phyloP scores from a whole-genome alignment of 2,329 filamentous ascomycete species.

The Cryphonectria carpinicola region DNA sequence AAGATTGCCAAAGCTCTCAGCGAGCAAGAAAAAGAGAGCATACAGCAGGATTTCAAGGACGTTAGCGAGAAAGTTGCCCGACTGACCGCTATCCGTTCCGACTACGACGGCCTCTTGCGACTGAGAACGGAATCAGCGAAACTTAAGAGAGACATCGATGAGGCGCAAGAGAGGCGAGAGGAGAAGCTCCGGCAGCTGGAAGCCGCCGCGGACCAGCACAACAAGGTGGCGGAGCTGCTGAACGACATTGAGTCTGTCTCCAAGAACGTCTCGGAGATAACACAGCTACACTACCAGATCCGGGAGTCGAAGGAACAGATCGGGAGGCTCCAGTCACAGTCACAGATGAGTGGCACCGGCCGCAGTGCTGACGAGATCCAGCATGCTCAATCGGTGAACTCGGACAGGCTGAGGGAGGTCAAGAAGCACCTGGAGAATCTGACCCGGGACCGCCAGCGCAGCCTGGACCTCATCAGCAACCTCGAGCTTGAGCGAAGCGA shows the following conservation, averaged over 20 bases:
- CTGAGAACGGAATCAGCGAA: conserved; percentile 73
- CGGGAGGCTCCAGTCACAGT: conserved; percentile 76
- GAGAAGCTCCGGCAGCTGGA: conserved; percentile 65
- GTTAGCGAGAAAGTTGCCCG: conserved; percentile 51
- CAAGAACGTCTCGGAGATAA: conserved; percentile 77
- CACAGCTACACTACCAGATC: conserved; percentile 73
- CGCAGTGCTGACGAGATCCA: conserved; percentile 85
- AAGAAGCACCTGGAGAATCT: conserved; percentile 70
- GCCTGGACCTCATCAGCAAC: conserved; percentile 66
- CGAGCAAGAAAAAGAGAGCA: conserved; percentile 63
- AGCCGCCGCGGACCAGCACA: conserved; percentile 68
- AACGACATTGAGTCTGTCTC: conserved; percentile 68
- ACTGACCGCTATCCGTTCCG: conserved; percentile 64
- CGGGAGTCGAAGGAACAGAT: conserved; percentile 73
- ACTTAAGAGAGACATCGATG: conserved; percentile 62
- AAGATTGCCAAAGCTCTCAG: conserved; percentile 68
- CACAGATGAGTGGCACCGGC: conserved; percentile 63
- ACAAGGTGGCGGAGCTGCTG: conserved; percentile 61
- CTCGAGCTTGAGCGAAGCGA: conserved; percentile 81
- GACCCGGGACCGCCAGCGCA: conserved; percentile 71
- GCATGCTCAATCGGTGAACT: conserved; percentile 68
- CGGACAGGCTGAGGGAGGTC: conserved; percentile 67
- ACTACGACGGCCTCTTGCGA: conserved; percentile 76
- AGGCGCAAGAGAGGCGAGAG: conserved; percentile 61
- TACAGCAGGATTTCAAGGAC: conserved; percentile 39